Conservation (phyloP, 306 rosid genomes). For the Phaseolus lunatus region DNA sequence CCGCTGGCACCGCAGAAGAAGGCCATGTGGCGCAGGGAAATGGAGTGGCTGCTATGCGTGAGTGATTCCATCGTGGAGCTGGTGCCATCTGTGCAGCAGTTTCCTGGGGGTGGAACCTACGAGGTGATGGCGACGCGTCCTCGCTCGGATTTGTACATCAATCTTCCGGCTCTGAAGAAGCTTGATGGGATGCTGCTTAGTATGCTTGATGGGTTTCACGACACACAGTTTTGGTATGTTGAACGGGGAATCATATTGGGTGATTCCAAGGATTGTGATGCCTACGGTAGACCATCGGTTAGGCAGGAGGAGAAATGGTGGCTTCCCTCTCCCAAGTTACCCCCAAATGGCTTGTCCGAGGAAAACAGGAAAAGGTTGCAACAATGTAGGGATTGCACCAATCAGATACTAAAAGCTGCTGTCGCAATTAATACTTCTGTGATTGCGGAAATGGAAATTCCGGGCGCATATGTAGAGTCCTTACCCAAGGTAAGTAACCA, state of each 20-base stretch:
- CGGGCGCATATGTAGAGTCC: slow-evolving; percentile 68
- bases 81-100: slow-evolving; percentile 85
- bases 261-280: slow-evolving; percentile 69
- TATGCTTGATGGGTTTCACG: slow-evolving; percentile 84
- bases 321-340: slow-evolving; percentile 95
- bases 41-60: slow-evolving; percentile 88
- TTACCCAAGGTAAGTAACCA: slow-evolving; percentile 73
- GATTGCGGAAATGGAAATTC: slow-evolving; percentile 93
- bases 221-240: slow-evolving; percentile 79
- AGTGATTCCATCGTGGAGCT: slow-evolving; percentile 92
- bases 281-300: slow-evolving; percentile 78
- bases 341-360: slow-evolving; percentile 71
- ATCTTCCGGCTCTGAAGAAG: slow-evolving; percentile 88
- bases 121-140: slow-evolving; percentile 88
- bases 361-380: slow-evolving; percentile 86
- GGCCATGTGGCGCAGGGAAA: slow-evolving; percentile 91
- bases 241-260: slow-evolving; percentile 73
- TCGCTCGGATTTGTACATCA: slow-evolving; percentile 80
- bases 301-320: slow-evolving; percentile 99
- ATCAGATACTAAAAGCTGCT: slow-evolving; percentile 91
- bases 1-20: slow-evolving; percentile 80
- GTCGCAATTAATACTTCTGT: slow-evolving; percentile 88
- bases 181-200: slow-evolving; percentile 84
- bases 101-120: slow-evolving; percentile 89
- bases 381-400: slow-evolving; percentile 89